Evolutionary conservation across 352 stramenopile genomes (phyloP), one percentile per base, ranked within the genome.

Genomic region (Pythium dissimile): DNA sequence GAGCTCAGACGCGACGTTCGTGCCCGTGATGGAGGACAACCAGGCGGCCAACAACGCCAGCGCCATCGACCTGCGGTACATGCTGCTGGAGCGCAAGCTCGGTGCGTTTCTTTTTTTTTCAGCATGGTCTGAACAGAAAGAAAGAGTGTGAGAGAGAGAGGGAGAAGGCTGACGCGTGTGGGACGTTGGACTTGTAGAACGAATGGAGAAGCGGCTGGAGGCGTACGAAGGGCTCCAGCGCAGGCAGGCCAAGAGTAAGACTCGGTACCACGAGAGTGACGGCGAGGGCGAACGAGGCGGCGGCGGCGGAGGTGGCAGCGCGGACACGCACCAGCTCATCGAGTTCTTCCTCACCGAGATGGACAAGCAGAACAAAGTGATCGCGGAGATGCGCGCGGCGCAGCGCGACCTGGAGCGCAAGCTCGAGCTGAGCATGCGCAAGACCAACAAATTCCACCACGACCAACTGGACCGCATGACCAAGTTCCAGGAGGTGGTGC

Each of bases 321-420:
- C 42, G 6, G 62, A 69, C 13, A 72, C 55, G 24, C 63, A 78
- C 7, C 60, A 77, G 26, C 51, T 81, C 24, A 60, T 76, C 34
- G 72, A 81, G 41, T 81, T 81, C 38, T 74, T 81, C 45, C 39
- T 71, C 10, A 72, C 63, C 13, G 72, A 81, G 62, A 57, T 81
- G 67, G 72, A 81, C 52, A 77, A 81, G 35, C 61, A 81, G 58
- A 68, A 70, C 37, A 51, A 44, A 15, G 54, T 71, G 37, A 71
- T 68, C 32, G 27, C 56, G 8, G 54, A 69, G 24, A 65, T 77
- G 35, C 54, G 65, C 23, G 41, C 47, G 9, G 62, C 60, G 1
- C 52, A 71, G 28, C 39, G 42, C 15, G 54, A 63, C 44, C 58
- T 80, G 32, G 64, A 80, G 47, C 53, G 67, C 12, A 60, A 70